phyloP scores from a whole-genome alignment of 2,329 filamentous ascomycete species.

The Xylaria sp. region DNA sequence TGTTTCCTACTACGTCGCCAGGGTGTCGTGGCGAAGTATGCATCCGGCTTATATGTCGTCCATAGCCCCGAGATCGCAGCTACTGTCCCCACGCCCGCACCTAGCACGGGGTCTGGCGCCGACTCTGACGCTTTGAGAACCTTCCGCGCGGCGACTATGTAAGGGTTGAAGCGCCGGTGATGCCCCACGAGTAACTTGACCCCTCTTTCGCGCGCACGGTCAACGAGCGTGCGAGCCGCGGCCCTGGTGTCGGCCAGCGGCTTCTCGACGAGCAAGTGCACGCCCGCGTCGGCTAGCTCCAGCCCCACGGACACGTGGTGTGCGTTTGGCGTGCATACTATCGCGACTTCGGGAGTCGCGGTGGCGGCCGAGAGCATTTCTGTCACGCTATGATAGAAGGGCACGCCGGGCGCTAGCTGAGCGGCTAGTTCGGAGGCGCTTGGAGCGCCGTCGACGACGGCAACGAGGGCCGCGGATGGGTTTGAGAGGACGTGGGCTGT shows the following conservation, averaged over 20 bases:
- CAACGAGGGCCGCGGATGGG: not conserved
- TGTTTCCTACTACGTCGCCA: slow-evolving; percentile 16
- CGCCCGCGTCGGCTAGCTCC: slow-evolving; percentile 17
- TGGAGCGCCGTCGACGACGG: slow-evolving; percentile 22
- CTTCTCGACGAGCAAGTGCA: slow-evolving; percentile 25
- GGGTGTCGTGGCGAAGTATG: slow-evolving; percentile 2
- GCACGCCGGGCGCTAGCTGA: slow-evolving; percentile 18
- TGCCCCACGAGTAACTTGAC: slow-evolving; percentile 23
- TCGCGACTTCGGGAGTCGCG: slow-evolving; percentile 7
- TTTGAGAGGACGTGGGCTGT: slow-evolving; percentile 16
- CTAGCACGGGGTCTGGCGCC: too few relatives aligned
- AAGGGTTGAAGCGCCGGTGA: slow-evolving; percentile 23
- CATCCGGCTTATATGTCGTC: slow-evolving; percentile 18
- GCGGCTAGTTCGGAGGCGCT: slow-evolving; percentile 12
- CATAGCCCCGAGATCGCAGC: slow-evolving; percentile 12
- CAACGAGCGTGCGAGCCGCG: slow-evolving; percentile 12
- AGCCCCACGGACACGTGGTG: slow-evolving; percentile 19
- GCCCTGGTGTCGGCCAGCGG: slow-evolving; percentile 18
- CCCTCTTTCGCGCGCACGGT: not conserved
- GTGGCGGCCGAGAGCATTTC: slow-evolving; percentile 15
- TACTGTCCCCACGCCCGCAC: not conserved
- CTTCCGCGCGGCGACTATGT: slow-evolving; percentile 12
- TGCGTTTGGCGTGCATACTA: slow-evolving; percentile 23
- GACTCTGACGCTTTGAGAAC: slow-evolving; percentile 1
- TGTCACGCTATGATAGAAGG: slow-evolving; percentile 16